These are phyloP conservation scores for Phlebiopsis gigantea DNA, from an alignment of 768 basidiomycete species.

Conservation along the genomic window DNA sequence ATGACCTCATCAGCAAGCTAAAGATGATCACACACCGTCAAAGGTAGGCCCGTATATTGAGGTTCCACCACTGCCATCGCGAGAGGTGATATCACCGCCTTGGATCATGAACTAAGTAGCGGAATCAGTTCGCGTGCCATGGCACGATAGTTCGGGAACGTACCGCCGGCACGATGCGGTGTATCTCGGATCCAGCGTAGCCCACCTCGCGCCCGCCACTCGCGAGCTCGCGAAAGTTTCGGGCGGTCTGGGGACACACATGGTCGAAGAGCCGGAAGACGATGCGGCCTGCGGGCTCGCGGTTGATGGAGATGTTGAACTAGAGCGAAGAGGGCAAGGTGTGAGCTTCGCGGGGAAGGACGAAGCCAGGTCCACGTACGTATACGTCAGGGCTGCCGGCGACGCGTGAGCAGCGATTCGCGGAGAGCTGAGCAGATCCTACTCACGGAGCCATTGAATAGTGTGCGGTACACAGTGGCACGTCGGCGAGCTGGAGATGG, in stretches of 20 bases:
- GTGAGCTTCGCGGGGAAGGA: not conserved
- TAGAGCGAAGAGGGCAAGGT: conserved; percentile 19
- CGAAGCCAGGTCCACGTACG: conserved; percentile 5
- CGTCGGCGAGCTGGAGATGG: not conserved
- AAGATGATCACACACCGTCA: conserved; percentile 21
- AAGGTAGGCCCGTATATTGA: conserved; percentile 35
- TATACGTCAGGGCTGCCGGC: conserved; percentile 23
- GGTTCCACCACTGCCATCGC: conserved; percentile 32
- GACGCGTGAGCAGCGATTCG: not conserved
- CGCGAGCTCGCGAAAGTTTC: conserved; percentile 79
- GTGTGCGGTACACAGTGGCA: not conserved
- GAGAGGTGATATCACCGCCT: conserved; percentile 33
- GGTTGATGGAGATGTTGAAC: conserved; percentile 65
- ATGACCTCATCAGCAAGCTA: not conserved
- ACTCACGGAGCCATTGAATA: not conserved
- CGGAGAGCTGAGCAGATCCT: not conserved
- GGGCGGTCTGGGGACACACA: conserved; percentile 73
- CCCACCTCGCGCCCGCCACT: conserved; percentile 65
- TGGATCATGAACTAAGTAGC: conserved; percentile 32
- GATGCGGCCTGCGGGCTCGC: conserved; percentile 59
- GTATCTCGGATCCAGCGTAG: conserved; percentile 66
- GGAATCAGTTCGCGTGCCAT: not conserved
- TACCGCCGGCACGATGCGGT: conserved; percentile 44
- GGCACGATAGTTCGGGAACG: conserved; percentile 11
- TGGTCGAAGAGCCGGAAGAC: conserved; percentile 82